phyloP scores from a whole-genome alignment of 208 protist genomes.

The Acanthamoeba culbertsoni region DNA sequence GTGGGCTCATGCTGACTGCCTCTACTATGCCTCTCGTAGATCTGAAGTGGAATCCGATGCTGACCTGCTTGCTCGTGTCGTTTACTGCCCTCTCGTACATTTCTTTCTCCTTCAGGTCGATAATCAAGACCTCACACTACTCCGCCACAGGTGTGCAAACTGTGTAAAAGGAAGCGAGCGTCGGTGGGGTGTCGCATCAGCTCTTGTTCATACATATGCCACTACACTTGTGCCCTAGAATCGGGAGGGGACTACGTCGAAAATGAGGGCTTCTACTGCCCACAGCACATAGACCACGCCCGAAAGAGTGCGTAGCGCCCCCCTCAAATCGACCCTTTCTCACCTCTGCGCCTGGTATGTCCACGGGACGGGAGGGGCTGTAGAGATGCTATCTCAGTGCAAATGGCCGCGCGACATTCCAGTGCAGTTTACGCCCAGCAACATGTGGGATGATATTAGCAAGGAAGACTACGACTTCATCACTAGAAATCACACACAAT shows the following conservation, averaged over 20 bases:
- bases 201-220: neutral
- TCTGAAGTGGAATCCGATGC: neutral
- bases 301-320: neutral
- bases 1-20: neutral
- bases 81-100: neutral
- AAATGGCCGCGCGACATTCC: neutral
- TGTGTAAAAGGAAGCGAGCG: slow-evolving; percentile 16
- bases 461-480: neutral
- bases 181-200: neutral
- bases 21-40: neutral
- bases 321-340: neutral
- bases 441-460: slow-evolving; percentile 10
- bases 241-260: slow-evolving; percentile 29
- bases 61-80: neutral
- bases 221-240: slow-evolving; percentile 1
- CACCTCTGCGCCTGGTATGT: neutral
- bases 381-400: neutral
- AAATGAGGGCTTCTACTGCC: slow-evolving; percentile 24
- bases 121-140: neutral
- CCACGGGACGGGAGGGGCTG: neutral
- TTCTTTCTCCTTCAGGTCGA: neutral
- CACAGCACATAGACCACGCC: neutral
- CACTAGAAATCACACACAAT: neutral
- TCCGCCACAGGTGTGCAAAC: neutral
- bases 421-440: neutral